phyloP scores from a whole-genome alignment of 2,329 filamentous ascomycete genomes.

The Cladosporium sp. region DNA sequence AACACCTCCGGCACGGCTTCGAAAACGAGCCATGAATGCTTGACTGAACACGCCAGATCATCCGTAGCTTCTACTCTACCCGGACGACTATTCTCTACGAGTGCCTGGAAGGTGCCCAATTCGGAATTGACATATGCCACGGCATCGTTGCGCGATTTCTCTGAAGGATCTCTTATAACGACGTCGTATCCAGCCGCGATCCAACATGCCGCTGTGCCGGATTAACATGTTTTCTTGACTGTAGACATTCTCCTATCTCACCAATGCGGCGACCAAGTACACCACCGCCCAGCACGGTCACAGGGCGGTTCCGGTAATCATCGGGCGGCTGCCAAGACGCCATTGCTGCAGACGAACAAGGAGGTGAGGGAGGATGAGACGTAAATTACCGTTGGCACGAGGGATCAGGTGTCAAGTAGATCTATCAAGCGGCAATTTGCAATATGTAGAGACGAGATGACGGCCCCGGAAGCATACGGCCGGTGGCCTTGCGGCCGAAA shows the following conservation, averaged over 20 bases:
- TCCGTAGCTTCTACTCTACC: slow-evolving; percentile 31
- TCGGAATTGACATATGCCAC: slow-evolving; percentile 37
- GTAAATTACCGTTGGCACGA: too few relatives aligned
- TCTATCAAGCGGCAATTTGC: too few relatives aligned
- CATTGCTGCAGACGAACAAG: slow-evolving; percentile 36
- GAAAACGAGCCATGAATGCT: slow-evolving; percentile 48
- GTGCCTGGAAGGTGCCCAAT: slow-evolving; percentile 21
- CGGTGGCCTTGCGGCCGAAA: too few relatives aligned
- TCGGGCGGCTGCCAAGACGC: slow-evolving; percentile 83
- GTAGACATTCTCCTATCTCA: not conserved
- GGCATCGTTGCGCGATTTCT: slow-evolving; percentile 33
- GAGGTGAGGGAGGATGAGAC: too few relatives aligned
- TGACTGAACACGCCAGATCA: slow-evolving; percentile 36
- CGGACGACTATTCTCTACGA: slow-evolving; percentile 1
- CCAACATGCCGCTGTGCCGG: not conserved
- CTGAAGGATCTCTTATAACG: slow-evolving; percentile 37
- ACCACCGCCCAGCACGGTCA: slow-evolving; percentile 57
- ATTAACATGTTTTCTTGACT: not conserved
- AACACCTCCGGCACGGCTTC: slow-evolving; percentile 49
- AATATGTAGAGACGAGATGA: too few relatives aligned
- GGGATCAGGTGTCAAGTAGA: too few relatives aligned
- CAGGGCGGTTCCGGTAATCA: slow-evolving; percentile 92
- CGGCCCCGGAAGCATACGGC: too few relatives aligned
- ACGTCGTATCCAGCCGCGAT: slow-evolving; percentile 38
- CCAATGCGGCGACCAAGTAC: slow-evolving; percentile 39